These are phyloP conservation scores for Leccinum arenicola DNA, from an alignment of 768 basidiomycete species.

Conservation along the genomic window DNA sequence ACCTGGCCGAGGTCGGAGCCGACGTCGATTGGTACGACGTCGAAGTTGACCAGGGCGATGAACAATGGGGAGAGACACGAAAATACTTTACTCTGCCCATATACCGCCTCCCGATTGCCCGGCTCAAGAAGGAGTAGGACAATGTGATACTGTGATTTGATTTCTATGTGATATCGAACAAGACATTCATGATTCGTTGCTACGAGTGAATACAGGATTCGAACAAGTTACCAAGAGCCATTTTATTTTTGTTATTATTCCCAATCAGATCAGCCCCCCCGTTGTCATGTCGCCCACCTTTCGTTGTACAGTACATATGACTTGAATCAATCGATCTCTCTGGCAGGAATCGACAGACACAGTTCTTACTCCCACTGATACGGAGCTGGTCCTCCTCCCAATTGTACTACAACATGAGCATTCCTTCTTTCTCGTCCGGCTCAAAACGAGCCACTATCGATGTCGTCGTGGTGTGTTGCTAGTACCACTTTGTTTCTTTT, in stretches of 20 bases:
- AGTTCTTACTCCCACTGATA: background rate
- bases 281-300: conserved; percentile 19
- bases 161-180: background rate
- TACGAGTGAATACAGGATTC: background rate
- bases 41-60: conserved; percentile 54
- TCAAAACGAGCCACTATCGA: conserved; percentile 17
- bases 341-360: background rate
- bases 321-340: background rate
- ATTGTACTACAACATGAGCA: conserved; percentile 6
- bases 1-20: conserved; percentile 81
- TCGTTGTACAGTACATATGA: background rate
- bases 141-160: background rate
- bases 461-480: conserved; percentile 25
- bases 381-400: conserved; percentile 23
- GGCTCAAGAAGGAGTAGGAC: conserved; percentile 22
- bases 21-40: conserved; percentile 81
- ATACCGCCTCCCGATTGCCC: conserved; percentile 64
- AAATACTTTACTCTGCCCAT: conserved; percentile 76
- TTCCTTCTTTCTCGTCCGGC: conserved; percentile 12
- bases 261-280: background rate
- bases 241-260: conserved; percentile 1
- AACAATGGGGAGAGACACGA: conserved; percentile 73
- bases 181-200: background rate
- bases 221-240: background rate
- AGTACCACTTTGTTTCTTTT: background rate